Conservation (phyloP, 805 yeast genomes). For the Starmerella floricola region DNA sequence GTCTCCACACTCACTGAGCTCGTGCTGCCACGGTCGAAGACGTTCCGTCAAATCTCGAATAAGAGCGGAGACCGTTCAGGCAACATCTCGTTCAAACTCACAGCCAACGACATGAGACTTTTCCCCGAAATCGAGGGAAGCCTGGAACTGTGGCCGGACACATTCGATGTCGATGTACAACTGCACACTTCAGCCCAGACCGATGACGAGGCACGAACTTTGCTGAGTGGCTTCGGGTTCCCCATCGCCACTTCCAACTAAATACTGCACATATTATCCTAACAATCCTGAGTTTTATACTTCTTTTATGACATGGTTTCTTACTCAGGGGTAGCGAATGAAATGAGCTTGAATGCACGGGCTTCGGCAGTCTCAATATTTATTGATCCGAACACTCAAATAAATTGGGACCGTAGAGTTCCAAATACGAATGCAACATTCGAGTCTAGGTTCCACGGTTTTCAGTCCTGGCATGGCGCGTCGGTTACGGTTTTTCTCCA, state of each 20-base stretch:
- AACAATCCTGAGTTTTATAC: neutral
- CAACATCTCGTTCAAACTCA: constrained; percentile 72
- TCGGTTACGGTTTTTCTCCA: too few species aligned
- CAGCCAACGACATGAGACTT: constrained; percentile 58
- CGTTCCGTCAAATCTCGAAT: constrained; percentile 65
- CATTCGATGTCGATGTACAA: constrained; percentile 76
- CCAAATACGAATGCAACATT: too few species aligned
- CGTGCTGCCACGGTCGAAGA: constrained; percentile 85
- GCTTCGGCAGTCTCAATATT: too few species aligned
- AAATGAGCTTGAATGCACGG: too few species aligned
- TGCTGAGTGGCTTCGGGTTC: constrained; percentile 69
- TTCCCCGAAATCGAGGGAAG: constrained; percentile 92
- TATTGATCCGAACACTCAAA: too few species aligned
- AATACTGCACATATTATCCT: constrained; percentile 4
- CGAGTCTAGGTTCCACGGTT: too few species aligned
- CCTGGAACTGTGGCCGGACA: constrained; percentile 77
- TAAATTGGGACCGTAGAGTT: too few species aligned
- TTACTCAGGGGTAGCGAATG: too few species aligned
- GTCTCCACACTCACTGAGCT: constrained; percentile 76
- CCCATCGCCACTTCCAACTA: constrained; percentile 40
- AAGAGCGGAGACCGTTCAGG: constrained; percentile 77
- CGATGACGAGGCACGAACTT: constrained; percentile 76
- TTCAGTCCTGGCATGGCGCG: too few species aligned
- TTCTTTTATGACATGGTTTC: too few species aligned
- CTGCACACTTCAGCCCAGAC: constrained; percentile 81